phyloP scores from a whole-genome alignment of 352 stramenopile genomes.

The Pythium scleroteichum region DNA sequence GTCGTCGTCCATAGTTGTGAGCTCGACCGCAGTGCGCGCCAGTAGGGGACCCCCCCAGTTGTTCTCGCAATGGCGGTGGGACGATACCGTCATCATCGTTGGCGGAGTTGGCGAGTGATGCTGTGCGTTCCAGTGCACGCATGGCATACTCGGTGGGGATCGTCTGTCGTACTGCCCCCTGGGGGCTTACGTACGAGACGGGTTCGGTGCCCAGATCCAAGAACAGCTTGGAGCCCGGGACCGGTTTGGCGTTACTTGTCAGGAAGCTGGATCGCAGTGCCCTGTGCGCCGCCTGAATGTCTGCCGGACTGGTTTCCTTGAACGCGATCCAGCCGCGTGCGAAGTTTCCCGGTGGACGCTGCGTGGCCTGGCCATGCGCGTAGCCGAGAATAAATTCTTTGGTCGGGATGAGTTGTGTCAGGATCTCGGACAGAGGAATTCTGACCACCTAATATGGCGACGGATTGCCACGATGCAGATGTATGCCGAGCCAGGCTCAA shows the following conservation, averaged over 20 bases:
- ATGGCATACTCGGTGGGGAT: too few species aligned
- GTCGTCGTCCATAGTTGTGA: not conserved
- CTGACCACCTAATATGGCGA: conserved; percentile 1
- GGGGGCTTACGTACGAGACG: not conserved
- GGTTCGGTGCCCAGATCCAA: not conserved
- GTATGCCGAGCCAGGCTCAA: conserved; percentile 10
- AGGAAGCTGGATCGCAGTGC: too few species aligned
- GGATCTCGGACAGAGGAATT: conserved; percentile 3
- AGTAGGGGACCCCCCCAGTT: too few species aligned
- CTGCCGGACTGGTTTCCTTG: too few species aligned
- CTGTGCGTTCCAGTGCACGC: too few species aligned
- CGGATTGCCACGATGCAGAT: conserved; percentile 12
- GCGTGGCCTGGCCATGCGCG: not conserved
- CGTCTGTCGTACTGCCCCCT: not conserved
- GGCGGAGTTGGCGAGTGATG: too few species aligned
- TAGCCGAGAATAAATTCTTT: conserved; percentile 14
- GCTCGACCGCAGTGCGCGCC: too few species aligned
- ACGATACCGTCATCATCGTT: too few species aligned
- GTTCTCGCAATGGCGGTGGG: too few species aligned
- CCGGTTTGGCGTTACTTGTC: too few species aligned
- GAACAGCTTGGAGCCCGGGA: not conserved
- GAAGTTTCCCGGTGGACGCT: not conserved
- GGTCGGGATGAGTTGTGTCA: not conserved
- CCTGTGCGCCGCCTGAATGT: too few species aligned
- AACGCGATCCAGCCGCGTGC: not conserved